These are phyloP conservation scores for Curvularia spicifera DNA, from an alignment of 2,329 filamentous ascomycete species.

Conservation along the genomic window DNA sequence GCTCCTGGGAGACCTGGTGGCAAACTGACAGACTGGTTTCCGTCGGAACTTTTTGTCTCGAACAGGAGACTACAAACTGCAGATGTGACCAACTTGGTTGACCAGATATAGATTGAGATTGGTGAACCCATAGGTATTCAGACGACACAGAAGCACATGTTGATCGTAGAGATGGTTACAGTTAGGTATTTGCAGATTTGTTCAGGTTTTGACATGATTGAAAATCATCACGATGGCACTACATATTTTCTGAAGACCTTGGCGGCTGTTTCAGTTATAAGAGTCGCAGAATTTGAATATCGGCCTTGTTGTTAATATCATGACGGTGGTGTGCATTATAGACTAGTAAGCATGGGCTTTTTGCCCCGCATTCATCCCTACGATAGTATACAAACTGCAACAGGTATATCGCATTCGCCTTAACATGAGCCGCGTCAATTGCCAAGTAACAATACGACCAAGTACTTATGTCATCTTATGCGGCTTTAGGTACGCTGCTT, in stretches of 20 bases:
- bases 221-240: background rate
- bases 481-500: background rate
- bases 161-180: background rate
- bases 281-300: background rate
- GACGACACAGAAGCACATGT: background rate
- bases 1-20: constrained; percentile 10
- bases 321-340: background rate
- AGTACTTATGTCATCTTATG: background rate
- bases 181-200: background rate
- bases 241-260: background rate
- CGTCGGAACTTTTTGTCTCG: constrained; percentile 5
- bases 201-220: background rate
- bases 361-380: background rate
- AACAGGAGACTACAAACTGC: constrained; percentile 1
- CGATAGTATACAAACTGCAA: background rate
- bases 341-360: background rate
- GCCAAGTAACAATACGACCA: background rate
- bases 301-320: background rate
- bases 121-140: background rate
- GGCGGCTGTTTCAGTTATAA: background rate
- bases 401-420: background rate
- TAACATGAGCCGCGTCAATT: background rate
- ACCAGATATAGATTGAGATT: background rate
- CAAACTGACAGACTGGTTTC: constrained; percentile 11
- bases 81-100: constrained; percentile 4